Conservation (phyloP, 192 early-diverging fungal genomes). For the Hyaloraphidium curvatum region DNA sequence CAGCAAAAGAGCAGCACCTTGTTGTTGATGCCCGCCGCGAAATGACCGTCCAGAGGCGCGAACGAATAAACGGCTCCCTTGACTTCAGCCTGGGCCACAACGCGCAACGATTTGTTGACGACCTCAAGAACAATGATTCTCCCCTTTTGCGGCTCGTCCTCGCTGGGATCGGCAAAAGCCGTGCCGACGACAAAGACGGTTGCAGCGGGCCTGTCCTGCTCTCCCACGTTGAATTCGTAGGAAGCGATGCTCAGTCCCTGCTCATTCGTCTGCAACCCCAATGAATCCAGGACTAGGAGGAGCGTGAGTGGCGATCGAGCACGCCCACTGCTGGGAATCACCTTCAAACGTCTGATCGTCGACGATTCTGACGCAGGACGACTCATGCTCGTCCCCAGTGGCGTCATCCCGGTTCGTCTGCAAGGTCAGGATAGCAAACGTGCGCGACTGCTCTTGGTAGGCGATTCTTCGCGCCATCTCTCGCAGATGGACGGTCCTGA, state of each 20-base stretch:
- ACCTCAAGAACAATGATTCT: slow-evolving; percentile 50
- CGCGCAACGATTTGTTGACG: slow-evolving; percentile 15
- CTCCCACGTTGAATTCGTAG: slow-evolving; percentile 15
- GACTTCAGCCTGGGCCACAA: slow-evolving; percentile 27
- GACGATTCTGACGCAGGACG: slow-evolving; percentile 35
- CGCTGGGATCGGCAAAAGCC: slow-evolving; percentile 23
- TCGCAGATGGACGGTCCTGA: slow-evolving; percentile 37
- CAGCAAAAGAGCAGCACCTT: slow-evolving; percentile 15
- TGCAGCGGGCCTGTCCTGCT: neutral
- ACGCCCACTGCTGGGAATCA: slow-evolving; percentile 14
- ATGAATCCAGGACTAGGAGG: slow-evolving; percentile 19
- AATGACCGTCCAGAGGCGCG: slow-evolving; percentile 31
- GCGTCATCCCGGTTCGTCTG: slow-evolving; percentile 12
- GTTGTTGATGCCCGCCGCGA: slow-evolving; percentile 48
- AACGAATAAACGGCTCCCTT: slow-evolving; percentile 47
- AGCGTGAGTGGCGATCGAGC: neutral
- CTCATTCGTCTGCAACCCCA: slow-evolving; percentile 19
- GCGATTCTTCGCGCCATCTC: slow-evolving; percentile 53
- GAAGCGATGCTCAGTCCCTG: slow-evolving; percentile 20
- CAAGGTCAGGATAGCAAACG: slow-evolving; percentile 44
- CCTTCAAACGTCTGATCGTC: slow-evolving; percentile 57
- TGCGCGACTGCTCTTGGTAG: slow-evolving; percentile 26
- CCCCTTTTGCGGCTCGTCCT: slow-evolving; percentile 49
- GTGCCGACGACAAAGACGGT: slow-evolving; percentile 51
- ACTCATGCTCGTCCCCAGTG: slow-evolving; percentile 13